Conservation (phyloP, 2,329 filamentous ascomycete species). For the Neophaeococcomyces mojaviensis region DNA sequence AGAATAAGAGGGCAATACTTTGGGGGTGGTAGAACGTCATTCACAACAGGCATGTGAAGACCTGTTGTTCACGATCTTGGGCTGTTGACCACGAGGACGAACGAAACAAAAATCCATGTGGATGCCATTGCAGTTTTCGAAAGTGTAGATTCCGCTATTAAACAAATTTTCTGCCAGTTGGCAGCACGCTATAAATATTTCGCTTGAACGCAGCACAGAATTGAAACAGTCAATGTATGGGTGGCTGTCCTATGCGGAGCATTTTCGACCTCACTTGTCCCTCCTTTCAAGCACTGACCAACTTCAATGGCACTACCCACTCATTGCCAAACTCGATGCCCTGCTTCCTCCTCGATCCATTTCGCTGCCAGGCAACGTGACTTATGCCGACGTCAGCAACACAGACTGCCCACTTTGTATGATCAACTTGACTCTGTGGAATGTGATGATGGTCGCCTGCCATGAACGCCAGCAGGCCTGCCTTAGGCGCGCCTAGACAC, state of each 20-base stretch:
- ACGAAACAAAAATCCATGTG: too few species aligned
- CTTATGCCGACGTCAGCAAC: slow-evolving; percentile 72
- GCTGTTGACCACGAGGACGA: too few species aligned
- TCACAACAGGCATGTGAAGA: too few species aligned
- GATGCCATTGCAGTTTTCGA: too few species aligned
- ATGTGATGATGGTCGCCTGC: slow-evolving; percentile 37
- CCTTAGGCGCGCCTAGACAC: slow-evolving; percentile 78
- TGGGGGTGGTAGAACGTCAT: too few species aligned
- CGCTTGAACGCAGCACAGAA: slow-evolving; percentile 16
- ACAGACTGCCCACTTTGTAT: slow-evolving; percentile 61
- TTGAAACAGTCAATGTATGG: too few species aligned
- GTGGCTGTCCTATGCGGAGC: not conserved
- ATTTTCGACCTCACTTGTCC: not conserved
- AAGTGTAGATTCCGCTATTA: too few species aligned
- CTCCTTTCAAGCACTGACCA: slow-evolving; percentile 9
- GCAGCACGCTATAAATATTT: not conserved
- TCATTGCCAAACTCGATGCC: slow-evolving; percentile 81
- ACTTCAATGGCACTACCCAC: slow-evolving; percentile 60
- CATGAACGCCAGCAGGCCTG: slow-evolving; percentile 71
- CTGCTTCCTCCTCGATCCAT: slow-evolving; percentile 50
- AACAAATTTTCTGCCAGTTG: too few species aligned
- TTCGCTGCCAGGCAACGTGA: slow-evolving; percentile 25
- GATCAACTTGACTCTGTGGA: slow-evolving; percentile 22
- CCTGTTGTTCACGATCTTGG: too few species aligned
- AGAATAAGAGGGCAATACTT: too few species aligned